Percentiles rank a stretch among this genome's conserved stretches.
Conservation (phyloP, 192 early-diverging fungal genomes). For the Polychytrium aggregatum region DNA sequence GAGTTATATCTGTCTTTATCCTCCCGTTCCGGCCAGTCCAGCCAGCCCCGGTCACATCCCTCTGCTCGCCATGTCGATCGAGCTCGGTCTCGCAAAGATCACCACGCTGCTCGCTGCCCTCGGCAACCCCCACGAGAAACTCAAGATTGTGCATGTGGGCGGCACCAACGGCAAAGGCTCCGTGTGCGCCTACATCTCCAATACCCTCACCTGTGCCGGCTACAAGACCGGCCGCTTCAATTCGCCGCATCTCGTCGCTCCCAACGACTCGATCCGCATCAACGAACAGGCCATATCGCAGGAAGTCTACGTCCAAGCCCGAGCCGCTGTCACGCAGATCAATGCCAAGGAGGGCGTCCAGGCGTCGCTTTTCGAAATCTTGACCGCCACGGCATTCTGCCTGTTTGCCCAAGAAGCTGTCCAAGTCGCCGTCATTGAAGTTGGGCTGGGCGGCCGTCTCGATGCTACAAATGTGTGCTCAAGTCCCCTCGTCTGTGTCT, state of each 20-base stretch:
- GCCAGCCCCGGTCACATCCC: no score
- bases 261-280: constrained; percentile 54
- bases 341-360: constrained; percentile 13
- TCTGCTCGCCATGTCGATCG: constrained; percentile 18
- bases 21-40: no score
- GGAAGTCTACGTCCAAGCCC: constrained; percentile 18
- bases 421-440: constrained; percentile 70
- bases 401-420: constrained; percentile 31
- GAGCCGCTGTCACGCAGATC: background rate
- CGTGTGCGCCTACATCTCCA: constrained; percentile 44
- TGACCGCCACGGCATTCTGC: constrained; percentile 37
- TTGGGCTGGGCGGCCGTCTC: constrained; percentile 67
- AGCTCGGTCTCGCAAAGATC: constrained; percentile 34
- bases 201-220: constrained; percentile 6
- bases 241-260: constrained; percentile 64
- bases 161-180: constrained; percentile 90
- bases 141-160: constrained; percentile 64
- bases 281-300: constrained; percentile 33
- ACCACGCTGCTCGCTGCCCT: constrained; percentile 28
- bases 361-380: constrained; percentile 62
- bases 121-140: constrained; percentile 36
- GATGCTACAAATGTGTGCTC: constrained; percentile 78
- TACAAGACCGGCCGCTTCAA: constrained; percentile 56
- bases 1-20: no score
- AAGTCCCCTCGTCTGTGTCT: constrained; percentile 31